Evolutionary conservation across 352 stramenopile species (phyloP), one percentile per base, ranked within the genome.

Genomic region (Phytophthora rubi): DNA sequence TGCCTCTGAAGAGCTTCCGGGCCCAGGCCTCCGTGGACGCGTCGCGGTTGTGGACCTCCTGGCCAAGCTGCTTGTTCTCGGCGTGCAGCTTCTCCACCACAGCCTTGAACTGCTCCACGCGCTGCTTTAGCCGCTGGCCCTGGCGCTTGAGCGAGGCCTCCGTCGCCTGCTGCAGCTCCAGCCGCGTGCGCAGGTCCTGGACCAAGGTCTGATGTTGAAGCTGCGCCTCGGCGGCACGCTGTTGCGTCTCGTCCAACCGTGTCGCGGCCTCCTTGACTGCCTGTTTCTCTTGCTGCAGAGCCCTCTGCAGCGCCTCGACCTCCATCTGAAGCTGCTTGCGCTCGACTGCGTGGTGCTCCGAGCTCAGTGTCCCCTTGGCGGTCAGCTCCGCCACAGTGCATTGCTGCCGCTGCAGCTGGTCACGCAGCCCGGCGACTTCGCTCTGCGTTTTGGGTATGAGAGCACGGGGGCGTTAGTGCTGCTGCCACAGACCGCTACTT

Each of bases 261-360:
- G 35, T 26, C 23, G 18, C 33, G 49, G 58, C 42, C 42, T 45
- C 44, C 51, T 64, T 53, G 13, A 59, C 32, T 10, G 66, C 42
- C 15, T 59, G 21, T 16, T 64, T 67, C 48, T 79, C 61, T 16
- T n/a, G 16, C 23, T 57, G 51, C 39, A 83, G 55, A 28, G 53
- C 56, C 0, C 35, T 35, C 7, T 57, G 67, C 26, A 80, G 37
- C 13, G 21, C 35, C 16, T 42, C 44, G 6, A 71, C 15, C 39
- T 87, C 63, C 33, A 76, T 71, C 18, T 79, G 51, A 53, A 78
- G 72, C 30, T 80, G 57, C 28, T 56, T 53, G 9, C 67, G 66
- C 57, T 88, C 76, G 4, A 37, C 53, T 16, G 70, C 70, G 16
- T 72, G 72, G 21, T 77, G 65, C 42, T 83, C 71, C 13, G 44